These are phyloP conservation scores for Galeopsis tetrahit DNA, from an alignment of 257 asterid species.

Conservation along the genomic window DNA sequence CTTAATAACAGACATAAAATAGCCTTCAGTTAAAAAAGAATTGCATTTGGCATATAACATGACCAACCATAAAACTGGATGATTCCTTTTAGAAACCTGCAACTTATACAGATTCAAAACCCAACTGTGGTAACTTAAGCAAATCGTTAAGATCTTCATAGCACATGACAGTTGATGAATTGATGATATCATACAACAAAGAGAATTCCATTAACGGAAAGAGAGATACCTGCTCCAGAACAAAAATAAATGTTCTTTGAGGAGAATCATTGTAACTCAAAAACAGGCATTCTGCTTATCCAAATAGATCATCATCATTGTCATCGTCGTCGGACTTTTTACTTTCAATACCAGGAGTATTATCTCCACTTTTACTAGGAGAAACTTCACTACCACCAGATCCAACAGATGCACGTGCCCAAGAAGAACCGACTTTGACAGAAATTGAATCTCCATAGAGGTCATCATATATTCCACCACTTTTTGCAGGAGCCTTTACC, in stretches of 20 bases:
- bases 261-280: constrained; percentile 29
- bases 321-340: constrained; percentile 49
- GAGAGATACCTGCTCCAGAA: constrained; percentile 43
- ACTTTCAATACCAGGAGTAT: constrained; percentile 35
- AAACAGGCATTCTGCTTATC: constrained; percentile 47
- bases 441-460: constrained; percentile 85
- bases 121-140: constrained; percentile 23
- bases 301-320: constrained; percentile 90
- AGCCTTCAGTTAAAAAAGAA: constrained; percentile 6
- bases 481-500: constrained; percentile 74
- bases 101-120: constrained; percentile 34
- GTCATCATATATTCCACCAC: constrained; percentile 85
- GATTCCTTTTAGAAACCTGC: constrained; percentile 34
- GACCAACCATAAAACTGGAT: constrained; percentile 4
- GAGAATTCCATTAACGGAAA: constrained; percentile 33
- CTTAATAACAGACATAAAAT: constrained; percentile 1
- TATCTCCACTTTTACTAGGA: constrained; percentile 45
- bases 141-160: constrained; percentile 18
- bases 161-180: constrained; percentile 29
- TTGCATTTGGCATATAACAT: background rate
- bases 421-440: constrained; percentile 81
- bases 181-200: constrained; percentile 48
- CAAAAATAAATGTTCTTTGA: constrained; percentile 35
- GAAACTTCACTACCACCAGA: constrained; percentile 45
- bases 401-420: constrained; percentile 68